A percentile compares a stretch with the other conserved stretches of the same genome.
Evolutionary conservation across 495 filamentous ascomycete species (phyloP).

Genomic region (Massariosphaeria phaeospora): DNA sequence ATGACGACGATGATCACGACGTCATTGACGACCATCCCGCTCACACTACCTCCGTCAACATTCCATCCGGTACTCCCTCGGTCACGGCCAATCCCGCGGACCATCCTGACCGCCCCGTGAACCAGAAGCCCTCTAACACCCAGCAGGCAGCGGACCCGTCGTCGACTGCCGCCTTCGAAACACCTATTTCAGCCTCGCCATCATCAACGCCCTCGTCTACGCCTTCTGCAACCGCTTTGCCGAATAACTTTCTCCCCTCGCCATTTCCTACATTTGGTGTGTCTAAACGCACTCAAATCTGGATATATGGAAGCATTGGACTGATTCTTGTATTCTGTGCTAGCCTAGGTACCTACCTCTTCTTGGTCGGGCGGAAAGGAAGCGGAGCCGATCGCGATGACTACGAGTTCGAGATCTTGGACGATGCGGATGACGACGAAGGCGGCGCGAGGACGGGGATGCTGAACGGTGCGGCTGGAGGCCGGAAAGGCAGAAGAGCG

Average conservation of each 20-base stretch:
- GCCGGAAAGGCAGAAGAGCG: conserved; percentile 34
- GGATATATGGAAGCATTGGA: conserved; percentile 85
- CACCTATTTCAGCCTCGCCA: conserved; percentile 32
- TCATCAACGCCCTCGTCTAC: too few species aligned
- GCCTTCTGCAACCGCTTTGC: conserved; percentile 18
- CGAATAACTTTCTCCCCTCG: conserved; percentile 62
- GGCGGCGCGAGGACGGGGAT: conserved; percentile 38
- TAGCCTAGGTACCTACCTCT: conserved; percentile 74
- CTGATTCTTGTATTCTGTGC: conserved; percentile 82
- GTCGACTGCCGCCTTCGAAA: conserved; percentile 32
- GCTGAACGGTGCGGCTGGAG: conserved; percentile 34
- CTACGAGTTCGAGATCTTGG: conserved; percentile 92
- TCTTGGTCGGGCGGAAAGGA: conserved; percentile 69
- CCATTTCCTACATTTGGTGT: conserved; percentile 96
- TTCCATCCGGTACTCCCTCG: conserved; percentile 44
- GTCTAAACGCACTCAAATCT: conserved; percentile 80
- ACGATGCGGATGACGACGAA: conserved; percentile 71
- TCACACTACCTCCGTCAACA: conserved; percentile 50
- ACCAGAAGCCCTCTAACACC: conserved; percentile 49
- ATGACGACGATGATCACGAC: conserved; percentile 78
- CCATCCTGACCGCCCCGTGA: conserved; percentile 72
- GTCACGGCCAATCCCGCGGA: conserved; percentile 57
- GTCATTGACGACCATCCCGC: conserved; percentile 49
- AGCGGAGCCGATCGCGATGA: conserved; percentile 69
- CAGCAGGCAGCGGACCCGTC: conserved; percentile 26